Evolutionary conservation across 2,329 filamentous ascomycete genomes (phyloP).

Genomic region (Neoascochyta sp.): DNA sequence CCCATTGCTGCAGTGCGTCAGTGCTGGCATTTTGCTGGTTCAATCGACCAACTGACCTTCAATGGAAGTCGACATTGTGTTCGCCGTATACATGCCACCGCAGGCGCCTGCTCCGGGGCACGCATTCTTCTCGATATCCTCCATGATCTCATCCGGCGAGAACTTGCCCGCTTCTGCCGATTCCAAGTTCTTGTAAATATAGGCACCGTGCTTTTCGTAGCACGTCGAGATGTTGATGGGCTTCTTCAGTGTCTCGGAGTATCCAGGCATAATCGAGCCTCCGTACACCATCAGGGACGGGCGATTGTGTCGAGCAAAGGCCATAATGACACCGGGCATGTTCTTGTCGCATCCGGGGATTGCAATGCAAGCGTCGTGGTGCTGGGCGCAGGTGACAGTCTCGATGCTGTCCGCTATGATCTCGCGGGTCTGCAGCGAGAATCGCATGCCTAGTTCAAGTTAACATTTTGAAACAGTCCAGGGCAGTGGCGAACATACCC

Average conservation of each 20-base stretch:
- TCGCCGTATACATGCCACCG: slow-evolving; percentile 91
- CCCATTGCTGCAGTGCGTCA: slow-evolving; percentile 62
- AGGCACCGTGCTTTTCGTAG: slow-evolving; percentile 83
- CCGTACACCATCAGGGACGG: slow-evolving; percentile 96
- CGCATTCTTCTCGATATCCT: slow-evolving; percentile 75
- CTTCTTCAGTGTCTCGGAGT: slow-evolving; percentile 69
- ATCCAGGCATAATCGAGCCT: slow-evolving; percentile 84
- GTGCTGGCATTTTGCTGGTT: too few relatives aligned
- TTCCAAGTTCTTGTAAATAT: slow-evolving; percentile 68
- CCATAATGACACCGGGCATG: slow-evolving; percentile 92
- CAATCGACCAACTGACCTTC: slow-evolving; percentile 49
- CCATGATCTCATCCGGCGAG: slow-evolving; percentile 72
- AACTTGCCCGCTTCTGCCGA: slow-evolving; percentile 67
- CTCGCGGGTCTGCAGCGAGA: slow-evolving; percentile 84
- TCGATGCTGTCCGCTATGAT: slow-evolving; percentile 94
- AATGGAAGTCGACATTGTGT: slow-evolving; percentile 88
- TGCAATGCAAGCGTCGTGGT: slow-evolving; percentile 88
- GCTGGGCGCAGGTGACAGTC: slow-evolving; percentile 85
- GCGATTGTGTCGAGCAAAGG: slow-evolving; percentile 83
- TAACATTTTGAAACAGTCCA: not conserved
- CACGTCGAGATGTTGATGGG: slow-evolving; percentile 85
- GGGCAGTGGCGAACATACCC: slow-evolving; percentile 49
- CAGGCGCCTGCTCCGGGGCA: slow-evolving; percentile 78
- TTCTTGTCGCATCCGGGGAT: slow-evolving; percentile 97
- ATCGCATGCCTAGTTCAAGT: slow-evolving; percentile 79